Evolutionary conservation across 2,329 filamentous ascomycete species (phyloP).

Genomic region (Bimuria novae-zelandiae): DNA sequence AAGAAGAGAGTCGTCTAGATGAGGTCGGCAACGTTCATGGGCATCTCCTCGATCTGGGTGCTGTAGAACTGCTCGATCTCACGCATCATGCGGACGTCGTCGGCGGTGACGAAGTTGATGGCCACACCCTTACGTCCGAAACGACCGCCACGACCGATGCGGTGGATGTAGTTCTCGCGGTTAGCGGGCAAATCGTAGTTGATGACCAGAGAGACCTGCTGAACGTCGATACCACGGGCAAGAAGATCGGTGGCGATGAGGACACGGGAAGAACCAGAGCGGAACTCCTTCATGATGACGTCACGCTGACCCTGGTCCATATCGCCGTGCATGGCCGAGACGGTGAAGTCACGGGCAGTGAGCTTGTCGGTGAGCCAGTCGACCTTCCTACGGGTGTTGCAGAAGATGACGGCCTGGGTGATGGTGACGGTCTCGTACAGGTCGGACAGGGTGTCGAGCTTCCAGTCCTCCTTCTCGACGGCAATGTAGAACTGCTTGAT

Average conservation of each 20-base stretch:
- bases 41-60: conserved; percentile 99
- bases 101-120: conserved; percentile 99
- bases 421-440: conserved; percentile 99
- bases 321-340: conserved; percentile 99
- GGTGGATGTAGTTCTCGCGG: conserved; percentile 99
- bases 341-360: conserved; percentile 96
- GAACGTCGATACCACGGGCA: conserved; percentile 99
- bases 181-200: conserved; percentile 99
- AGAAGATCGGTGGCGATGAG: conserved; percentile 97
- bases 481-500: conserved; percentile 99
- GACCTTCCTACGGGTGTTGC: conserved; percentile 99
- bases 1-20: conserved; percentile 41
- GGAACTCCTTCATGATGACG: conserved; percentile 99
- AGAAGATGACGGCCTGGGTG: conserved; percentile 99
- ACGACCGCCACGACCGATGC: conserved; percentile 98
- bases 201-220: conserved; percentile 99
- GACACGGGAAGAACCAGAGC: conserved; percentile 96
- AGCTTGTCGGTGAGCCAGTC: conserved; percentile 99
- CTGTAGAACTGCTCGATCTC: conserved; percentile 99
- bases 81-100: conserved; percentile 99
- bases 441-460: conserved; percentile 98
- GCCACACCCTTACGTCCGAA: conserved; percentile 99
- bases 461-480: conserved; percentile 99
- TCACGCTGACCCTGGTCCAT: conserved; percentile 99
- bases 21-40: conserved; percentile 77